Conservation (phyloP, 805 yeast genomes). For the Geotrichum ghanense region DNA sequence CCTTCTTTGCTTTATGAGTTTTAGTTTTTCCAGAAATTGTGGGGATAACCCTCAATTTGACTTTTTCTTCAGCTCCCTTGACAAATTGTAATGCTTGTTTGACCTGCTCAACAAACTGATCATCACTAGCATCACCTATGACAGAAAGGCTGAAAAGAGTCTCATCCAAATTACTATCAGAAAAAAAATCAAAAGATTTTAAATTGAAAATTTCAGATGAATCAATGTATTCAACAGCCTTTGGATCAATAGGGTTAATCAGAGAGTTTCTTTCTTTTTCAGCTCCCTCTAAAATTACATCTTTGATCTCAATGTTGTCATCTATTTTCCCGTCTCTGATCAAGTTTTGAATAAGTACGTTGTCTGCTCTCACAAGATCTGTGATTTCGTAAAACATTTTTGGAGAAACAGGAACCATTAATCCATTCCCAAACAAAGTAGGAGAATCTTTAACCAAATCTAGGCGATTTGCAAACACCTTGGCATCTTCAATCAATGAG, state of each 20-base stretch:
- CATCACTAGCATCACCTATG: conserved; percentile 43
- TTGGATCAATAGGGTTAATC: conserved; percentile 38
- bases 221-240: conserved; percentile 24
- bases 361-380: not conserved
- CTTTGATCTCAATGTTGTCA: conserved; percentile 19
- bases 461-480: conserved; percentile 23
- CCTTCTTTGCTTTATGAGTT: too few relatives aligned
- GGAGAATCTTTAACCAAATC: conserved; percentile 37
- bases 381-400: conserved; percentile 12
- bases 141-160: conserved; percentile 33
- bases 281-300: conserved; percentile 34
- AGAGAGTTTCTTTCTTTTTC: conserved; percentile 34
- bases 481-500: conserved; percentile 8
- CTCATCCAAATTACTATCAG: conserved; percentile 11
- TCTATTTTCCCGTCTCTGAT: conserved; percentile 10
- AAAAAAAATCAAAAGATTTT: conserved; percentile 1
- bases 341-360: conserved; percentile 4
- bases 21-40: too few relatives aligned
- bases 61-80: conserved; percentile 2
- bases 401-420: conserved; percentile 9
- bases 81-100: conserved; percentile 24
- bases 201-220: conserved; percentile 4
- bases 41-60: conserved; percentile 8
- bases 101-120: conserved; percentile 34
- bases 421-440: conserved; percentile 59